phyloP scores from a whole-genome alignment of 306 rosid species.

The Quercus suber region DNA sequence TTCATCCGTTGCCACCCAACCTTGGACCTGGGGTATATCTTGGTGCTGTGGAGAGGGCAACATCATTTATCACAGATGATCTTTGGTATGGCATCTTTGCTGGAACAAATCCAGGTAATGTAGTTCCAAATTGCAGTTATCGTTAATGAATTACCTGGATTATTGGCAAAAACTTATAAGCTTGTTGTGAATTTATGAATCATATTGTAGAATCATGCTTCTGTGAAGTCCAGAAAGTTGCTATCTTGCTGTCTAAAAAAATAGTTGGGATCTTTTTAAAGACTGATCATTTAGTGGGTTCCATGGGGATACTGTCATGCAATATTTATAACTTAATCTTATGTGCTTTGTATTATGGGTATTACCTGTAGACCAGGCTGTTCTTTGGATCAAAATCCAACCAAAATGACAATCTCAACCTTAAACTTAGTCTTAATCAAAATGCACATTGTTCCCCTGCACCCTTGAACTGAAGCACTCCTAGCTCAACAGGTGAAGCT shows the following conservation, averaged over 20 bases:
- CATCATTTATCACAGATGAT: constrained; percentile 94
- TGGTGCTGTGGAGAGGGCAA: constrained; percentile 99
- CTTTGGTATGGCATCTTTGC: constrained; percentile 98
- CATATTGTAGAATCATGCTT: neutral
- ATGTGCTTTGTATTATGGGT: too few species aligned
- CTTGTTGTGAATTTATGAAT: neutral
- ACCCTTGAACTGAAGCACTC: too few species aligned
- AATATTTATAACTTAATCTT: too few species aligned
- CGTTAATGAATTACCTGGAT: constrained; percentile 16
- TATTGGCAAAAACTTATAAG: neutral
- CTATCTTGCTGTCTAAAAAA: neutral
- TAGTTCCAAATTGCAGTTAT: constrained; percentile 18
- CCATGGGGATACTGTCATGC: too few species aligned
- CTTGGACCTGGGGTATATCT: constrained; percentile 98
- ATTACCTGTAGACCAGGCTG: too few species aligned
- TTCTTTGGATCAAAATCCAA: too few species aligned
- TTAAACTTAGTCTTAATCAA: too few species aligned
- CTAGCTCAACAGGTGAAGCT: too few species aligned
- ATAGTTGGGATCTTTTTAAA: neutral
- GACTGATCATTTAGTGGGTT: too few species aligned
- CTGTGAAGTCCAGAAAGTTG: neutral
- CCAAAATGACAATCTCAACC: too few species aligned
- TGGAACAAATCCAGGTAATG: constrained; percentile 97
- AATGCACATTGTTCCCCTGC: too few species aligned
- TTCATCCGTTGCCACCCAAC: constrained; percentile 98